Percentiles rank a stretch among this genome's conserved stretches.
Conservation (phyloP, 1,284 basidiomycete species). For the Farysia itapuensis region DNA sequence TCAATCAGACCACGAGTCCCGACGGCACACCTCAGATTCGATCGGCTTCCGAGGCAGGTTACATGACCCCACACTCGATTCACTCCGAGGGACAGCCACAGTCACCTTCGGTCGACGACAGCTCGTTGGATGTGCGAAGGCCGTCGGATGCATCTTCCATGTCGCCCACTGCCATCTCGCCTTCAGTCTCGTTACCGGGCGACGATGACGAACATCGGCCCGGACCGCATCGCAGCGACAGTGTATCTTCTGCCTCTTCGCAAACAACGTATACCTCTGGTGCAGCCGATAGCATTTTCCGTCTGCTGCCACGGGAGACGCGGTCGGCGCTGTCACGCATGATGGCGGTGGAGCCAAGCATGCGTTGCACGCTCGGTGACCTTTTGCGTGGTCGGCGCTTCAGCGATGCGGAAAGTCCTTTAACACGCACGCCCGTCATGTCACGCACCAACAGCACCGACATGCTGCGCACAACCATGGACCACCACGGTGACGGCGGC, state of each 20-base stretch:
- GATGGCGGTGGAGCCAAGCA: conserved; percentile 84
- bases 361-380: conserved; percentile 91
- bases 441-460: conserved; percentile 42
- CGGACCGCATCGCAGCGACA: conserved; percentile 40
- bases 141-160: conserved; percentile 5
- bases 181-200: conserved; percentile 25
- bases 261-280: conserved; percentile 75
- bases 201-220: conserved; percentile 34
- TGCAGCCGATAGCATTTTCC: conserved; percentile 94
- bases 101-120: conserved; percentile 34
- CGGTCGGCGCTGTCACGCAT: conserved; percentile 79
- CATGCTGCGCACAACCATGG: conserved; percentile 32
- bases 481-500: conserved; percentile 1
- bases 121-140: too few relatives aligned
- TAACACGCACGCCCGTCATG: conserved; percentile 50
- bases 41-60: conserved; percentile 51
- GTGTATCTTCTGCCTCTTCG: conserved; percentile 66
- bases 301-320: conserved; percentile 87
- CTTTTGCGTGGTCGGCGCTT: conserved; percentile 73
- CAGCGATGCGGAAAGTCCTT: conserved; percentile 48
- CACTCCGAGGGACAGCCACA: conserved; percentile 32
- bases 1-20: conserved; percentile 9
- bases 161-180: conserved; percentile 24
- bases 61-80: conserved; percentile 46
- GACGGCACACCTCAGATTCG: conserved; percentile 31